Evolutionary conservation across 129 eudicot species (phyloP), one percentile per base, ranked within the genome.

Genomic region (Lactuca saligna): DNA sequence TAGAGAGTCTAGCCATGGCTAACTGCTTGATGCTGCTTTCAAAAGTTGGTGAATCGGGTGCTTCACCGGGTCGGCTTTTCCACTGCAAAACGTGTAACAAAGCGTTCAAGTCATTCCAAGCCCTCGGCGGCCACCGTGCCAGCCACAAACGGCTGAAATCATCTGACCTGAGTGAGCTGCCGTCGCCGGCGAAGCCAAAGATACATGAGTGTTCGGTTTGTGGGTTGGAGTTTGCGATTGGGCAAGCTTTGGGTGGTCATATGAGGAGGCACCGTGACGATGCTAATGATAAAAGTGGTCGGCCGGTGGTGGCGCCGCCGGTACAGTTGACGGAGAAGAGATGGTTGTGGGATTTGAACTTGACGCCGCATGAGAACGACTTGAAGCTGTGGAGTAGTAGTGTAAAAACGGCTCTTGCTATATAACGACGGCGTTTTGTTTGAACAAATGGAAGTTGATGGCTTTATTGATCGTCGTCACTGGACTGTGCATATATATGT

Each of bases 191-290:
- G 7, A 83, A 80, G 63, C 75, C 78, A 0, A 86, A 83, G 70
- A 58, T 15, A 1, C 88, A 86, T 31, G 80, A 56, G 67, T 86
- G 91, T 29, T 57, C 83, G 4, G 56, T 82, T 48, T 86, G 91
- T 33, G 88, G 91, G 8, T 38, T 65, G 35, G 81, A 77, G 54
- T 86, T 86, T 59, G 66, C 83, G 32, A 51, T 69, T 0, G 90
- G 90, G 33, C 90, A 85, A 42, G 86, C 90, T 33, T 68, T 85
- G n/a, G 90, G 90, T 13, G 90, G 90, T n/a, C 91, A 86, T 74
- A 86, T 82, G 91, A 70, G 87, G 61, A 63, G 85, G 33, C 91
- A 86, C 57, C 82, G 87, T 4, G 80, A 72, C 63, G 51, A 25
- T 59, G 65, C 70, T 0, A 54, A 59, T 15, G 77, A 65, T 29